Base-by-base conservation (phyloP, 1,284 basidiomycete species). In the Rhizopogon hawkerae region DNA sequence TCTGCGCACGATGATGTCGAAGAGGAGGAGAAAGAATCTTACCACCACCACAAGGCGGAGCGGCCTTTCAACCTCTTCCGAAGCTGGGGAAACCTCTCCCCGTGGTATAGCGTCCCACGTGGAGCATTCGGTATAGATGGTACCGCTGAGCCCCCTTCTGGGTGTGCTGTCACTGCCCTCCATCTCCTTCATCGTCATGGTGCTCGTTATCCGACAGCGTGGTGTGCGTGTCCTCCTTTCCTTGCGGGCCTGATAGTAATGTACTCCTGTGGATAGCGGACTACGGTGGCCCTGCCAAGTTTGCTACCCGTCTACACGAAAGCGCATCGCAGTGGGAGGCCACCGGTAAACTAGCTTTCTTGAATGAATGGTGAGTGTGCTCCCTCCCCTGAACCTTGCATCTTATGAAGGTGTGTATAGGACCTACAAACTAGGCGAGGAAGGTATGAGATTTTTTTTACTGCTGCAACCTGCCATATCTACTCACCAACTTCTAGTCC, bases 11-110 rank as follows among this genome's bases (percentile, higher is more conserved):
- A 46, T 45, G 46, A 54, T 42, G 21, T 49, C 53, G 26, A 55
- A 51, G 11, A 60, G 59, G 52, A 62, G 62, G 42, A 58, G 48
- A 18, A 59, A 62, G 39, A 53, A 49, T 51, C 44, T 44, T 37
- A 36, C 44, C 46, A 21, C 54, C 39, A 46, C 39, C 63, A 59
- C 21, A 53, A 52, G 42, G 45, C 21, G 2, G 57, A 62, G 21
- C 56, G 59, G 16, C 47, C 58, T 1, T 86, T 83, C 55, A 77
- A 84, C 61, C 60, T 92, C 35, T 80, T 89, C 66, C 79, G 76
- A 58, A 75, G 78, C 42, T 90, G 89, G 87, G 90, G 90, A 0
- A 91, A 91, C 60, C 66, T 92, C 35, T 82, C 85, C 0, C 90
- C 90, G 6, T 91, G 88, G 85, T 89, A 85, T 64, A 88, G 83